Conservation (phyloP, 2,329 filamentous ascomycete species). For the Pseudopyrenochaeta lycopersici region DNA sequence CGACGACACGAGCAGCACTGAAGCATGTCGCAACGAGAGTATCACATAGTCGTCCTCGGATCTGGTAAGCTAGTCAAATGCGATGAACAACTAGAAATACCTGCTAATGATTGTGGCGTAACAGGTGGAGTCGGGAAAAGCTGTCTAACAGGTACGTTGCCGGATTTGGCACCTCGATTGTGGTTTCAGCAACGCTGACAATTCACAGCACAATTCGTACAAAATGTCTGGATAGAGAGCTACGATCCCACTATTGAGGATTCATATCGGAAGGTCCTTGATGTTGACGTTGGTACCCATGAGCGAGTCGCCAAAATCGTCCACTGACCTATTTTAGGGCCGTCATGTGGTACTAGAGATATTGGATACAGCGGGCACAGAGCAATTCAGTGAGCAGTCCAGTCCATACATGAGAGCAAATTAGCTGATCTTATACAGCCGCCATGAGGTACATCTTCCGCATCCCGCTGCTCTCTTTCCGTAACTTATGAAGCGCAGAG, state of each 20-base stretch:
- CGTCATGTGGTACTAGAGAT: conserved; percentile 91
- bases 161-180: conserved; percentile 1
- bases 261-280: conserved; percentile 67
- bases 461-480: conserved; percentile 7
- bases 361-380: conserved; percentile 88
- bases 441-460: conserved; percentile 44
- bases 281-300: conserved; percentile 78
- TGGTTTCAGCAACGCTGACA: conserved; percentile 21
- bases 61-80: conserved; percentile 44
- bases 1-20: conserved; percentile 14
- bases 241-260: conserved; percentile 72
- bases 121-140: conserved; percentile 90
- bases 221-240: conserved; percentile 90
- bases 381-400: conserved; percentile 81
- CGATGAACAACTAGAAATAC: conserved; percentile 21
- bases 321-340: conserved; percentile 63
- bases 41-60: conserved; percentile 55
- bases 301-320: background rate
- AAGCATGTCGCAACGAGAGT: conserved; percentile 53
- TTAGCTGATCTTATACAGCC: conserved; percentile 33
- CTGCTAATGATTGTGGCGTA: conserved; percentile 38
- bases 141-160: conserved; percentile 79
- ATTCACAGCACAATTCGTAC: conserved; percentile 79
- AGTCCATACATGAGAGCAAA: background rate
- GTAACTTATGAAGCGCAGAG: conserved; percentile 31